Percentiles rank a stretch among this genome's conserved stretches.
Evolutionary conservation across 495 filamentous ascomycete genomes (phyloP).

Genomic region (Friedmanniomyces simplex): DNA sequence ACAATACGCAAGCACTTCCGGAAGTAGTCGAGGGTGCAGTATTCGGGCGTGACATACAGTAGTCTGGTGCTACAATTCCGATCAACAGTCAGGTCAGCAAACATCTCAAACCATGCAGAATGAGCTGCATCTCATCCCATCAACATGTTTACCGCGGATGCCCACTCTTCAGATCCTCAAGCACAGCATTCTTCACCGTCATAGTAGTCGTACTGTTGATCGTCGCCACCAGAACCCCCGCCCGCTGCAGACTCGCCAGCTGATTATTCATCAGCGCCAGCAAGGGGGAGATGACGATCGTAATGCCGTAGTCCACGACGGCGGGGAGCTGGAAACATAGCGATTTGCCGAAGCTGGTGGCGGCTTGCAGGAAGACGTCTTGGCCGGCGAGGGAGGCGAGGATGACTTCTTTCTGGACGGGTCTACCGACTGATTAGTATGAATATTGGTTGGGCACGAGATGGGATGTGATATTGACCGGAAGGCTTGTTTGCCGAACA

Average conservation of each 20-base stretch:
- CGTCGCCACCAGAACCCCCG: constrained; percentile 68
- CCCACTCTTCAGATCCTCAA: constrained; percentile 72
- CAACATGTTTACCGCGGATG: constrained; percentile 48
- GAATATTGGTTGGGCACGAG: constrained; percentile 17
- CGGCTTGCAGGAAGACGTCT: constrained; percentile 91
- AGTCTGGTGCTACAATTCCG: constrained; percentile 45
- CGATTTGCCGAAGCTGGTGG: constrained; percentile 94
- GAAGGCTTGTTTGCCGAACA: constrained; percentile 69
- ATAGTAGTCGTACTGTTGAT: constrained; percentile 71
- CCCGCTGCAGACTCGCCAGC: constrained; percentile 64
- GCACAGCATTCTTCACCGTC: constrained; percentile 53
- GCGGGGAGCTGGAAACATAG: constrained; percentile 90
- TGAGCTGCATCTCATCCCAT: constrained; percentile 1
- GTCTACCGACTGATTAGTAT: constrained; percentile 39
- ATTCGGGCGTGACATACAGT: constrained; percentile 91
- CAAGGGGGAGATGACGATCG: constrained; percentile 82
- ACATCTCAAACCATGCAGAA: no score
- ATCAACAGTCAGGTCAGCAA: no score
- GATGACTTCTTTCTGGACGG: constrained; percentile 81
- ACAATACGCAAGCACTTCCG: constrained; percentile 61
- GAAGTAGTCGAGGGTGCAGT: constrained; percentile 69
- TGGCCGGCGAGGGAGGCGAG: constrained; percentile 64
- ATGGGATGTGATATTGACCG: no score
- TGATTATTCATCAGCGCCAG: constrained; percentile 93
- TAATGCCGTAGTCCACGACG: constrained; percentile 77